phyloP scores from a whole-genome alignment of 352 stramenopile genomes.

The Phytophthora pluvialis region DNA sequence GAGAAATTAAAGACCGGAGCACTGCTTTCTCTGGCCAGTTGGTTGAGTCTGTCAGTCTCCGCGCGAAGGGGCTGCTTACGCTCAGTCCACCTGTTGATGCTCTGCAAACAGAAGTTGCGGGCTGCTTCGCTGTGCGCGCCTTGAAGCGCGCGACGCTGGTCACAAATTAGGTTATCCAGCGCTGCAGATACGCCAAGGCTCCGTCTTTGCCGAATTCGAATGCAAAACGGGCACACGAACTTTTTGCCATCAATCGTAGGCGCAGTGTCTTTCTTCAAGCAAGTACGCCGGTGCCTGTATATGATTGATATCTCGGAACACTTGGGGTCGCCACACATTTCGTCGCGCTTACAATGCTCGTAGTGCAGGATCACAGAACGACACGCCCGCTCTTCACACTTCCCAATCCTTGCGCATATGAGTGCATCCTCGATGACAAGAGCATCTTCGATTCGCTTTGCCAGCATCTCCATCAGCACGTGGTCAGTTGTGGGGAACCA shows the following conservation, averaged over 20 bases:
- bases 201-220: slow-evolving; percentile 44
- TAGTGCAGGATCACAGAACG: slow-evolving; percentile 37
- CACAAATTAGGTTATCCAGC: slow-evolving; percentile 41
- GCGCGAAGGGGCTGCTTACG: slow-evolving; percentile 25
- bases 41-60: slow-evolving; percentile 42
- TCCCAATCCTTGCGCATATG: slow-evolving; percentile 40
- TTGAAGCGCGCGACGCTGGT: slow-evolving; percentile 36
- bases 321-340: slow-evolving; percentile 36
- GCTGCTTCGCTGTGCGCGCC: slow-evolving; percentile 31
- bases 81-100: slow-evolving; percentile 36
- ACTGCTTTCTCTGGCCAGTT: slow-evolving; percentile 37
- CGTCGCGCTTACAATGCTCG: slow-evolving; percentile 40
- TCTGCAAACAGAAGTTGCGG: slow-evolving; percentile 49
- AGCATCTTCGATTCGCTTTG: slow-evolving; percentile 32
- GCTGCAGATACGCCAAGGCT: slow-evolving; percentile 34
- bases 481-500: slow-evolving; percentile 42
- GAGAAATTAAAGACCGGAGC: slow-evolving; percentile 48
- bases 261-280: slow-evolving; percentile 26
- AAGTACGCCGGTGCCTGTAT: slow-evolving; percentile 38
- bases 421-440: slow-evolving; percentile 50
- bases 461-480: slow-evolving; percentile 33
- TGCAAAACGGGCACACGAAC: slow-evolving; percentile 49
- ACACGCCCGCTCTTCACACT: slow-evolving; percentile 39
- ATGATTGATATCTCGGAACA: slow-evolving; percentile 36
- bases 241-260: slow-evolving; percentile 14